A percentile compares a stretch with the other conserved stretches of the same genome.
phyloP scores from a whole-genome alignment of 306 rosid species.

The Glycyrrhiza uralensis region DNA sequence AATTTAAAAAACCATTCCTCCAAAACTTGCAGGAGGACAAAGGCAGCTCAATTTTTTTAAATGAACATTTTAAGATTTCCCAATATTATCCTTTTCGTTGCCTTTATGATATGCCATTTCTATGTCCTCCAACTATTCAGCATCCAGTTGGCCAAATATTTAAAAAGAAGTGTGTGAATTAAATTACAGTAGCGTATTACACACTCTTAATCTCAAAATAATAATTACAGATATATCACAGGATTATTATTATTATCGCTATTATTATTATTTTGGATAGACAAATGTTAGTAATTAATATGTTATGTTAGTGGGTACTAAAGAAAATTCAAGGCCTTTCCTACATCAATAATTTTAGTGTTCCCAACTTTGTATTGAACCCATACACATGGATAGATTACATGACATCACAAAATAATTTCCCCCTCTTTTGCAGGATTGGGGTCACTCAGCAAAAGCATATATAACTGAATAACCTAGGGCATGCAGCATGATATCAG shows the following conservation, averaged over 20 bases:
- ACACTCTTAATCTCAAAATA: not conserved
- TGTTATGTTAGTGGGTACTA: too few relatives aligned
- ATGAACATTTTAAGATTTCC: not conserved
- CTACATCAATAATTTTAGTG: not conserved
- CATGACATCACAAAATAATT: not conserved
- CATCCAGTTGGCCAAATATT: too few relatives aligned
- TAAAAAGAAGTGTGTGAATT: not conserved
- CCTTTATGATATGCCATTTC: too few relatives aligned
- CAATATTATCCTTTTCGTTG: too few relatives aligned
- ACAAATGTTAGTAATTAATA: too few relatives aligned
- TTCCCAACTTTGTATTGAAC: not conserved
- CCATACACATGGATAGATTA: not conserved
- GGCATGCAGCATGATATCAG: slow-evolving; percentile 3
- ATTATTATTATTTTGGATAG: too few relatives aligned
- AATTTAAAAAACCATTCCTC: not conserved
- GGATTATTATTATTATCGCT: not conserved
- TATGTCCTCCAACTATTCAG: too few relatives aligned
- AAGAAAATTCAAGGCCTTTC: not conserved
- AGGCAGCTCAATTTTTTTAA: not conserved
- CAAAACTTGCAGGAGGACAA: not conserved
- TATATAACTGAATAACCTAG: not conserved
- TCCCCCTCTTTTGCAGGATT: not conserved
- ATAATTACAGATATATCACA: not conserved
- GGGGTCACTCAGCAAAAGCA: not conserved
- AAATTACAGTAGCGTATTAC: not conserved